These are phyloP conservation scores for Zasmidium citrigriseum DNA, from an alignment of 2,329 filamentous ascomycete species.

Conservation along the genomic window DNA sequence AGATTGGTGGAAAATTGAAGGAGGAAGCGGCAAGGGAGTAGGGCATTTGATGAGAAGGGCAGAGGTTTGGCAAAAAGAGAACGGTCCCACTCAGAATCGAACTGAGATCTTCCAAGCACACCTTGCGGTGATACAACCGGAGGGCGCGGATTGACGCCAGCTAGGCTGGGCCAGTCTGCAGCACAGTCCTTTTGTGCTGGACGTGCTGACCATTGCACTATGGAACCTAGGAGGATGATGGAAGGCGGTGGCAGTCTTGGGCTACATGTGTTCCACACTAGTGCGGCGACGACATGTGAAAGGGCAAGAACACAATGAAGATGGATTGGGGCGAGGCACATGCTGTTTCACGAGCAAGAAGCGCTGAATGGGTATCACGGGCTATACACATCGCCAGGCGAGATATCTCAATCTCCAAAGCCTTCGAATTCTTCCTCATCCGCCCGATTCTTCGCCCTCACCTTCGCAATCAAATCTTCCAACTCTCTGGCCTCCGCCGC, in stretches of 20 bases:
- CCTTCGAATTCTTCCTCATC: conserved; percentile 29
- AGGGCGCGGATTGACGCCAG: neutral
- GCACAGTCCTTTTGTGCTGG: neutral
- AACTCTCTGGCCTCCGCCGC: conserved; percentile 33
- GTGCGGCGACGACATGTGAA: no score
- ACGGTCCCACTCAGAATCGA: neutral
- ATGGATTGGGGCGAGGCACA: no score
- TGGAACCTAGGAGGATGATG: neutral
- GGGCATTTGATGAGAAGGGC: no score
- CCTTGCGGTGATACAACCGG: neutral
- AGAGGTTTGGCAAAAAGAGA: neutral
- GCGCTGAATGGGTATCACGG: neutral
- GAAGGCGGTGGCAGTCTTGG: no score
- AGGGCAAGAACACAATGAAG: no score
- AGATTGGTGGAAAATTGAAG: no score
- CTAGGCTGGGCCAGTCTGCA: neutral
- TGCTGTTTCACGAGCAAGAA: neutral
- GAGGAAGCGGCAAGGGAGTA: no score
- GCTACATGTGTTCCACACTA: no score
- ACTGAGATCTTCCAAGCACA: neutral
- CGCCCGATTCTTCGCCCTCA: conserved; percentile 29
- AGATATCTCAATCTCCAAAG: conserved; percentile 1
- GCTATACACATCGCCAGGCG: neutral
- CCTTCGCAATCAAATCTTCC: conserved; percentile 35
- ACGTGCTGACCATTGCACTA: neutral